phyloP scores from a whole-genome alignment of 257 asterid genomes.

The Petrea volubilis region DNA sequence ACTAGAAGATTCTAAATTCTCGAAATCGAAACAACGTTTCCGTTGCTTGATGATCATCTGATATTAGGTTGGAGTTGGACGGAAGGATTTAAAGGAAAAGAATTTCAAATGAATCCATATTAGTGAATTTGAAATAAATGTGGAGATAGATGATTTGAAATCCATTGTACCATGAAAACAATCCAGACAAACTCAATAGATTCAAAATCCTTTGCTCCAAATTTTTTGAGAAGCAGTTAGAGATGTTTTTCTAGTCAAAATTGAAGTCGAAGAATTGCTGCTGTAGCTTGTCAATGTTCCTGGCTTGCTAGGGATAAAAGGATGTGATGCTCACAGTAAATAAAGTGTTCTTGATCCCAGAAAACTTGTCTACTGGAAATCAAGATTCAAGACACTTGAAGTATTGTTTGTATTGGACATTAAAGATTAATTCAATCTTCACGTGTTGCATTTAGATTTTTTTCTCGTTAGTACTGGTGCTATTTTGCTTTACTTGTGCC shows the following conservation, averaged over 20 bases:
- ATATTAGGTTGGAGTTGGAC: no score
- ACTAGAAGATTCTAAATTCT: background rate
- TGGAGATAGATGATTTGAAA: no score
- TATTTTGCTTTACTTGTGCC: background rate
- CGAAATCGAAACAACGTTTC: background rate
- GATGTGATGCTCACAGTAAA: background rate
- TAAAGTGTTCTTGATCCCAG: background rate
- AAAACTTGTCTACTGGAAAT: background rate
- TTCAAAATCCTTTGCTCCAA: no score
- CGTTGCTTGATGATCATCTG: conserved; percentile 13
- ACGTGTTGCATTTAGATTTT: background rate
- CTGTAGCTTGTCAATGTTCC: conserved; percentile 5
- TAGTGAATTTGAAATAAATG: no score
- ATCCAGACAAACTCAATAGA: no score
- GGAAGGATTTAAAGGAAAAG: no score
- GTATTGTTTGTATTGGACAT: background rate
- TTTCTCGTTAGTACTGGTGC: background rate
- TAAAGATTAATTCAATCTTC: background rate
- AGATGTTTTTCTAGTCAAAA: background rate
- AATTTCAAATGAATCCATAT: no score
- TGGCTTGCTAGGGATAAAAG: background rate
- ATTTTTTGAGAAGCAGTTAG: background rate
- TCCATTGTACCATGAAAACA: no score
- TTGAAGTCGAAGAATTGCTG: conserved; percentile 12
- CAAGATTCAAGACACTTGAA: background rate